phyloP scores from a whole-genome alignment of 129 eudicot species.

The Smallanthus sonchifolius region DNA sequence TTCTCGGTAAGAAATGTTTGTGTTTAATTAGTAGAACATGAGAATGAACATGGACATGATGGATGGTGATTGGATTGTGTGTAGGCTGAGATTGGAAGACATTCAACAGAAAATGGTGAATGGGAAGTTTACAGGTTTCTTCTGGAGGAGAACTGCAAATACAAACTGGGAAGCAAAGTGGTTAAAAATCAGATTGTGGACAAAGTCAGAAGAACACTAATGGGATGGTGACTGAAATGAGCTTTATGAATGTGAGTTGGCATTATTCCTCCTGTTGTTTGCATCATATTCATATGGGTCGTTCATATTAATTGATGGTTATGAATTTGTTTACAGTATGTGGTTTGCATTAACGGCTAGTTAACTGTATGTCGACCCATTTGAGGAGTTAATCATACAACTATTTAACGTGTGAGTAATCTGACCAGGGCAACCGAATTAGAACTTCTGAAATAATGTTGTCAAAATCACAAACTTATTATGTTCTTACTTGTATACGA shows the following conservation, averaged over 20 bases:
- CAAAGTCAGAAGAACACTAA: slow-evolving; percentile 54
- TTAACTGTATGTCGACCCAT: no score
- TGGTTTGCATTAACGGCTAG: not conserved
- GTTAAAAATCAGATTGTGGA: slow-evolving; percentile 62
- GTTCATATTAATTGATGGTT: not conserved
- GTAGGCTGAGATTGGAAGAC: slow-evolving; percentile 73
- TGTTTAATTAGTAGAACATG: not conserved
- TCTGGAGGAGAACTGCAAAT: slow-evolving; percentile 48
- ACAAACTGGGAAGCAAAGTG: slow-evolving; percentile 32
- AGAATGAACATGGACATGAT: not conserved
- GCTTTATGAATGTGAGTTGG: not conserved
- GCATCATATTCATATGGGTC: not conserved
- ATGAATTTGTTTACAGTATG: no score
- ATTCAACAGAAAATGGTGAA: slow-evolving; percentile 52
- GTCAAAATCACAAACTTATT: no score
- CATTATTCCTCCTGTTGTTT: not conserved
- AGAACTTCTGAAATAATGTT: no score
- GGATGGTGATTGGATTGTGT: not conserved
- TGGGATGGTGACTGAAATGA: slow-evolving; percentile 69
- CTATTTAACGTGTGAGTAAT: no score
- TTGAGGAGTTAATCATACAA: not conserved
- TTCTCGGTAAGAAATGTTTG: slow-evolving; percentile 48
- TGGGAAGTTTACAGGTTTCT: slow-evolving; percentile 79
- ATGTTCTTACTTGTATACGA: no score
- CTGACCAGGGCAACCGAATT: no score